Percentiles rank a stretch among this genome's conserved stretches.
phyloP scores from a whole-genome alignment of 108 stramenopile genomes.

The Pseudonitzschia multiseries region DNA sequence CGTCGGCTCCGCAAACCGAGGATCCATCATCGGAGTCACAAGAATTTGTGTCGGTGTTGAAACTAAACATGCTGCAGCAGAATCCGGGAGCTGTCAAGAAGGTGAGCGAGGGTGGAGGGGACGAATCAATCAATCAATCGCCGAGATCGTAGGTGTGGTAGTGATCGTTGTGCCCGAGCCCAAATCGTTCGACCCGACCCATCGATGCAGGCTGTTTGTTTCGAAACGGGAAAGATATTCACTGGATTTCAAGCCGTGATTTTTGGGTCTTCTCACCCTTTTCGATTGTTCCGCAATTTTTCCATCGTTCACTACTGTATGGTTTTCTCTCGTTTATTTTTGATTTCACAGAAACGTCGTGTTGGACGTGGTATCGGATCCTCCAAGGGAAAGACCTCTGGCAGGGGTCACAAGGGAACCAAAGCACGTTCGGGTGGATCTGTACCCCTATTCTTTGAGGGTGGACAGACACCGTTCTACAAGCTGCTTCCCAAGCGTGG shows the following conservation, averaged over 20 bases:
- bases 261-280: no score
- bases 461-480: slow-evolving; percentile 97
- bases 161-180: no score
- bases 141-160: no score
- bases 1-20: slow-evolving; percentile 5
- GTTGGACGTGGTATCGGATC: slow-evolving; percentile 98
- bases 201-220: background rate
- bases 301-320: background rate
- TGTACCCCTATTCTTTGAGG: slow-evolving; percentile 90
- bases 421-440: slow-evolving; percentile 87
- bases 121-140: no score
- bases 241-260: no score
- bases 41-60: slow-evolving; percentile 60
- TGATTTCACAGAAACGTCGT: slow-evolving; percentile 47
- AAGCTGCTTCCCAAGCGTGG: slow-evolving; percentile 95
- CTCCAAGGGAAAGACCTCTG: slow-evolving; percentile 94
- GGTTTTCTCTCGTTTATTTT: background rate
- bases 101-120: slow-evolving; percentile 15
- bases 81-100: slow-evolving; percentile 85
- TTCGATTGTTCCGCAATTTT: no score
- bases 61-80: slow-evolving; percentile 74
- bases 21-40: background rate
- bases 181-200: no score
- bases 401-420: slow-evolving; percentile 96
- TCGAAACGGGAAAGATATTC: no score